Base-by-base conservation (phyloP, 2,329 filamentous ascomycete species). In the Fusarium sp. region DNA sequence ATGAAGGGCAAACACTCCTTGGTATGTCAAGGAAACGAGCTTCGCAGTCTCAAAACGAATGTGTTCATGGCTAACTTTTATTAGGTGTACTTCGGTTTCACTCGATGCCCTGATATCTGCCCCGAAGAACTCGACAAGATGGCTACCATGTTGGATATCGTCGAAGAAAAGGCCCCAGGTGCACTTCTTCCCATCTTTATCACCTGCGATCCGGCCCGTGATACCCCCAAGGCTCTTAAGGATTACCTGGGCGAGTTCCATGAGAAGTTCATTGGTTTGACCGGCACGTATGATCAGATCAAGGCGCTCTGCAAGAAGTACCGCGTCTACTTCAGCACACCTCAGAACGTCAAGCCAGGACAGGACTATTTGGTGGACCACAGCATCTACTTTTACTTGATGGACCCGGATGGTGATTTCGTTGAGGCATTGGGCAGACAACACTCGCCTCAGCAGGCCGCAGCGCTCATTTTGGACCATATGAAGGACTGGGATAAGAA, bases 71-170 rank as follows among this genome's bases (percentile, higher is more conserved):
- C 69, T 78, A 66, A 77, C 63, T 47, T 18, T 41, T 15, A 7
- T 4, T 75, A 96, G 94, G 91, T 98, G 42, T 99, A 99, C 85
- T 99, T 99, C 82, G 96, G 96, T 79, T 99, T 99, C 88, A 96
- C 94, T 14, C 95, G 98, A 83, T 99, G 96, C 82, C 96, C 96
- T 31, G 96, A 99, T 82, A 99, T 99, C 81, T 99, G 96, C 86
- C 96, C 96, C 39, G 96, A 99, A 80, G 96, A 99, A 85, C 92
- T 99, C 78, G 96, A 99, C 86, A 99, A 99, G 87, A 98, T 99
- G 95, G 94, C 96, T n/a, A 88, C 89, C 66, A 98, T 98, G 90
- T 93, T 97, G 80, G 95, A 99, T 80, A 86, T 89, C 12, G 88
- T 92, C 49, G 85, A 91, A 75, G 85, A 84, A 56, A 83, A 87